These are phyloP conservation scores for Boletellus deceptivus DNA, from an alignment of 1,284 basidiomycete genomes.

Conservation along the genomic window DNA sequence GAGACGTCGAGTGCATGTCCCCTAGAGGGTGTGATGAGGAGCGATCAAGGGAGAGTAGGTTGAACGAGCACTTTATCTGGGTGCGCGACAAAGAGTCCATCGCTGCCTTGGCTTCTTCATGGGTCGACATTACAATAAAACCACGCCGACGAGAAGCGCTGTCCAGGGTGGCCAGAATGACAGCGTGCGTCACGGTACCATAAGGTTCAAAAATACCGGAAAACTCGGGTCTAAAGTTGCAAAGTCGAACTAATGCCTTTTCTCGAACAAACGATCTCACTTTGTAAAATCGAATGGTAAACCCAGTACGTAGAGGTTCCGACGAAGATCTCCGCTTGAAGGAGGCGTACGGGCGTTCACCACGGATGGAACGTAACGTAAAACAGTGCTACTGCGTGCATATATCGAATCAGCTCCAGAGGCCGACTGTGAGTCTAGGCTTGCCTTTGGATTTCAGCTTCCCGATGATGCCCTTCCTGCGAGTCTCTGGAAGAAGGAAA, in stretches of 20 bases:
- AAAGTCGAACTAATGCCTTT: not conserved
- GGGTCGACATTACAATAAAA: slow-evolving; percentile 72
- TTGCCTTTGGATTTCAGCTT: slow-evolving; percentile 10
- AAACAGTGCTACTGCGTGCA: slow-evolving; percentile 37
- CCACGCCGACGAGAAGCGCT: slow-evolving; percentile 76
- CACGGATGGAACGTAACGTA: slow-evolving; percentile 15
- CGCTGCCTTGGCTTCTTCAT: slow-evolving; percentile 64
- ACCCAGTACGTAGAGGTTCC: slow-evolving; percentile 78
- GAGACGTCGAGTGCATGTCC: slow-evolving; percentile 72
- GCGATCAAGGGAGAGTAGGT: not conserved
- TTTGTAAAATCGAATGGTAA: slow-evolving; percentile 74
- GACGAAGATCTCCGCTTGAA: slow-evolving; percentile 51
- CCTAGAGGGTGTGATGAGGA: slow-evolving; percentile 35
- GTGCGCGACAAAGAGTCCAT: slow-evolving; percentile 65
- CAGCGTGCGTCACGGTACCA: slow-evolving; percentile 67
- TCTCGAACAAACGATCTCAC: slow-evolving; percentile 37
- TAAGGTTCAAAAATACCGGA: slow-evolving; percentile 56
- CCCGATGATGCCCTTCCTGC: slow-evolving; percentile 1
- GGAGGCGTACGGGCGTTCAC: slow-evolving; percentile 10
- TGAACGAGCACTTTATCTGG: slow-evolving; percentile 50
- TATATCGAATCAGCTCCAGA: slow-evolving; percentile 15
- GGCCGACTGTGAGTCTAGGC: not conserved
- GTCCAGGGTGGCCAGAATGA: slow-evolving; percentile 76
- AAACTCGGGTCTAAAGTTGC: slow-evolving; percentile 53
- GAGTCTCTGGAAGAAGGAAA: slow-evolving; percentile 12